A percentile compares a stretch with the other conserved stretches of the same genome.
These are phyloP conservation scores for Leavenworthia alabamica DNA, from an alignment of 345 rosid genomes.

Conservation along the genomic window DNA sequence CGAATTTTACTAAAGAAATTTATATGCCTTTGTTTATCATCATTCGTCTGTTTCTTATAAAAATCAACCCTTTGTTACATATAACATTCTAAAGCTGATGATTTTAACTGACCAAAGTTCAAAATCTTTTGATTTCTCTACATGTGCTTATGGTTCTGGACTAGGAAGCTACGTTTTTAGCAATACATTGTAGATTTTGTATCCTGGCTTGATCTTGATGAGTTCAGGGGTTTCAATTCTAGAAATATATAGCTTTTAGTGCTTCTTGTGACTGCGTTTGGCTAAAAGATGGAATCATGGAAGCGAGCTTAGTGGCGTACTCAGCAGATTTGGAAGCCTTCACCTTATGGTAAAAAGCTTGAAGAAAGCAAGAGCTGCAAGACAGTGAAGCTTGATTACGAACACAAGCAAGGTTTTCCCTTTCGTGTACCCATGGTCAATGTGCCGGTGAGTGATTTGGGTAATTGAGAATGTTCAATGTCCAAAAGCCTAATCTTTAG, in stretches of 20 bases:
- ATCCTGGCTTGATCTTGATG: conserved; percentile 3
- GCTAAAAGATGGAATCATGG: conserved; percentile 8
- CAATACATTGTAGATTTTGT: background rate
- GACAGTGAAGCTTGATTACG: too few species aligned
- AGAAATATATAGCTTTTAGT: background rate
- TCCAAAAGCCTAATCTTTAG: conserved; percentile 19
- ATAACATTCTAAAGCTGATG: conserved; percentile 28
- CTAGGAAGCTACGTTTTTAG: conserved; percentile 17
- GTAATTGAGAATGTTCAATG: conserved; percentile 1
- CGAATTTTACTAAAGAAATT: conserved; percentile 7
- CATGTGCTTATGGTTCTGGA: conserved; percentile 3
- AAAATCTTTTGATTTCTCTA: conserved; percentile 1
- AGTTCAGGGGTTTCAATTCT: background rate
- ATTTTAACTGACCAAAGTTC: conserved; percentile 4
- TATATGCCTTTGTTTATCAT: conserved; percentile 9
- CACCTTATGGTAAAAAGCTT: too few species aligned
- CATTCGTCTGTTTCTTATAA: conserved; percentile 23
- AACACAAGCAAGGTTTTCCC: conserved; percentile 10
- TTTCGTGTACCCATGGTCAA: background rate
- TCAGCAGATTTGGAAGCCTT: background rate
- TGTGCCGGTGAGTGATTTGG: conserved; percentile 5
- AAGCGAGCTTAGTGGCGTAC: background rate
- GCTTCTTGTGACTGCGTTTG: background rate
- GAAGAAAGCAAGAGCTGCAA: too few species aligned
- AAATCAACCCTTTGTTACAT: conserved; percentile 29